Base-by-base conservation (phyloP, 2,329 filamentous ascomycete genomes). In the Verticillium zaregamsianum region DNA sequence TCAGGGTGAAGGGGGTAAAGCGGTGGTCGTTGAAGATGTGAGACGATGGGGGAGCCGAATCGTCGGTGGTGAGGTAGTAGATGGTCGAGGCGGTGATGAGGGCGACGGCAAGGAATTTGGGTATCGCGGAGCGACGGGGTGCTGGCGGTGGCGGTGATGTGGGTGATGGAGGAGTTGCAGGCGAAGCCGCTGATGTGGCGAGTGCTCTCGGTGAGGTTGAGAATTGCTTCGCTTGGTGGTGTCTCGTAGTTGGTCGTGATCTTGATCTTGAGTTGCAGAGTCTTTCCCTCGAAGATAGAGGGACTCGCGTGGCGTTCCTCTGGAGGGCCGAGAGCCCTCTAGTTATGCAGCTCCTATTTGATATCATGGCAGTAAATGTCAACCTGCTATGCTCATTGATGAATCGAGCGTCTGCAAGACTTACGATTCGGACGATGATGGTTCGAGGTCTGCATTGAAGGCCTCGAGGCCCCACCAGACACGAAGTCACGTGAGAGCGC, bases 1-100 rank as follows among this genome's bases (percentile, higher is more conserved):
- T 79, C 65, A 95, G 82, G 31, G 80, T 84, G 75, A 90, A 93
- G 3, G 85, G 83, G 39, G 82, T 82, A 74, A 92, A 93, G 28
- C 78, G 81, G 61, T 80, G 77, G 15, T 78, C 73, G 75, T 90
- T 88, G 63, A 92, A 81, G 2, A 63, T 31, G 31, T 59, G 62
- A 57, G 40, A 52, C 2, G 3, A 61, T 45, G 7, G 45, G 17
- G 33, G 81, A 1, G 61, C 28, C n/a, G 39, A 57, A 39, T 39
- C 45, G 37, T 61, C 49, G 40, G 56, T 4, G 1, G 60, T 32
- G 12, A 57, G 23, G 9, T 65, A 61, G 60, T 60, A 65, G 31
- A 58, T 59, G 17, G 59, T 61, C 8, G 57, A 61, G 31, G 59
- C 14, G 17, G 57, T 58, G 25, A 61, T 20, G 49, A 65, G 14